Evolutionary conservation across 371 early-diverging fungal genomes (phyloP).

Genomic region (Thermomucor indicae-seudaticae): DNA sequence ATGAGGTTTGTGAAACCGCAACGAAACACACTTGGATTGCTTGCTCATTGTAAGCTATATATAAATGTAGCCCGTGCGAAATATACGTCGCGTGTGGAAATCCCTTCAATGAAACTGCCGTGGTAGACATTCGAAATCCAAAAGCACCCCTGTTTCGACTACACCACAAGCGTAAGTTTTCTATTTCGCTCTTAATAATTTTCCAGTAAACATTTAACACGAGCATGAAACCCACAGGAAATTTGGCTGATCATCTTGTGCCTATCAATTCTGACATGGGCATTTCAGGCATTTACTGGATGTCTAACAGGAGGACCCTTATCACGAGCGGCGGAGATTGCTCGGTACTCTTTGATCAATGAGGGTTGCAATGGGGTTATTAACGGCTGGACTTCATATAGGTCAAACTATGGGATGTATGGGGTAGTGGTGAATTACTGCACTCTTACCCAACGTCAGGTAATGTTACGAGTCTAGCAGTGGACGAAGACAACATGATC

Average conservation of each 20-base stretch:
- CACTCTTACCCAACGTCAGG: slow-evolving; percentile 25
- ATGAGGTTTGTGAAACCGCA: slow-evolving; percentile 18
- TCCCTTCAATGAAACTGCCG: slow-evolving; percentile 27
- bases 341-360: neutral
- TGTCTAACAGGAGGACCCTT: slow-evolving; percentile 24
- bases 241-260: slow-evolving; percentile 1
- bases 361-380: no score
- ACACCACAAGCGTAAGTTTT: slow-evolving; percentile 27
- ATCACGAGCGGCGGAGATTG: slow-evolving; percentile 44
- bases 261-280: slow-evolving; percentile 28
- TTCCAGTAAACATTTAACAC: no score
- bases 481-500: slow-evolving; percentile 30
- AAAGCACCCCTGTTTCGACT: slow-evolving; percentile 14
- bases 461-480: slow-evolving; percentile 27
- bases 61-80: slow-evolving; percentile 29
- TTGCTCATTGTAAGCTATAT: neutral
- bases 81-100: slow-evolving; percentile 34
- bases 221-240: neutral
- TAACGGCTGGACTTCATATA: no score
- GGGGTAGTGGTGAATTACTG: slow-evolving; percentile 17
- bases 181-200: no score
- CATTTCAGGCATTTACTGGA: slow-evolving; percentile 34
- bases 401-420: slow-evolving; percentile 35
- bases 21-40: neutral
- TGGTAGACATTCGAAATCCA: slow-evolving; percentile 30